phyloP scores from a whole-genome alignment of 2,329 filamentous ascomycete genomes.

The Arthrobotrys megalospora region DNA sequence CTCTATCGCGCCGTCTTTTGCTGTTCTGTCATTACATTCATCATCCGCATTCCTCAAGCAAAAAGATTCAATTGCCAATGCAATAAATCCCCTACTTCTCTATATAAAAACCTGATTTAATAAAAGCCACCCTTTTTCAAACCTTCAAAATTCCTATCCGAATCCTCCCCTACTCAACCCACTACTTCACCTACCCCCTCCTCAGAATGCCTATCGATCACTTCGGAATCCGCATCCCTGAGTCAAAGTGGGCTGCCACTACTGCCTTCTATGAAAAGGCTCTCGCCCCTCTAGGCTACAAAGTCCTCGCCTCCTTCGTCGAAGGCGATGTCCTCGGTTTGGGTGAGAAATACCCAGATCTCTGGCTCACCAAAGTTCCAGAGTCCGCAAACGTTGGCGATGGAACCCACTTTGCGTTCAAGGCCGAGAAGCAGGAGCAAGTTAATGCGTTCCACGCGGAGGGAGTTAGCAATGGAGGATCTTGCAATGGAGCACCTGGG shows the following conservation, averaged over 20 bases:
- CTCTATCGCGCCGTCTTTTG: constrained; percentile 38
- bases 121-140: not conserved
- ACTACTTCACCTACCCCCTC: constrained; percentile 44
- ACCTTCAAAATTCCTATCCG: constrained; percentile 24
- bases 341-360: constrained; percentile 37
- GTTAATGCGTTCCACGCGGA: constrained; percentile 41
- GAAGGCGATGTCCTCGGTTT: constrained; percentile 40
- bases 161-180: constrained; percentile 34
- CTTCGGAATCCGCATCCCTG: constrained; percentile 41
- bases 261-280: constrained; percentile 40
- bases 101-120: not conserved
- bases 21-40: constrained; percentile 8
- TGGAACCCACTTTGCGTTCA: constrained; percentile 43
- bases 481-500: constrained; percentile 39
- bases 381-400: constrained; percentile 17
- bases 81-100: not conserved
- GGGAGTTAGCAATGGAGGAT: constrained; percentile 25
- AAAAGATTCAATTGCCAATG: constrained; percentile 6
- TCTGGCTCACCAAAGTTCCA: constrained; percentile 42
- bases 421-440: constrained; percentile 12
- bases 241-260: constrained; percentile 39
- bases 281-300: constrained; percentile 34
- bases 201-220: constrained; percentile 54
- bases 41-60: constrained; percentile 13
- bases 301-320: constrained; percentile 32